A percentile compares a stretch with the other conserved stretches of the same genome.
These are phyloP conservation scores for Spergularia marina DNA, from an alignment of 148 eudicot species.

Conservation along the genomic window DNA sequence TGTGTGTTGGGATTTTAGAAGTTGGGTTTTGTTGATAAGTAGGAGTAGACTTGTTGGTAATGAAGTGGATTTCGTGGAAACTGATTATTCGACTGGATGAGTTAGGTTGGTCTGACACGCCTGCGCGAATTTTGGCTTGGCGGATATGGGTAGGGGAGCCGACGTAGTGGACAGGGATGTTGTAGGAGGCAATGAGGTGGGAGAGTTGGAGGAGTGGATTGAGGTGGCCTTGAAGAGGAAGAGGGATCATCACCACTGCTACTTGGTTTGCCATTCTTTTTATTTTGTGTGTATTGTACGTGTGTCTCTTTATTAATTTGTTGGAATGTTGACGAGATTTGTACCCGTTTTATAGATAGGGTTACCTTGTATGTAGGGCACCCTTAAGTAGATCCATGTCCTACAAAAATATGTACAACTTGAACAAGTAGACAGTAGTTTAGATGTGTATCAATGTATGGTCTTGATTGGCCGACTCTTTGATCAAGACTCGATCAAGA, in stretches of 20 bases:
- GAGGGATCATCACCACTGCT: constrained; percentile 41
- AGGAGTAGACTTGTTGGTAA: constrained; percentile 22
- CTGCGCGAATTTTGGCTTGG: constrained; percentile 39
- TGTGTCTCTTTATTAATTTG: background rate
- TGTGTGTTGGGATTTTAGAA: constrained; percentile 38
- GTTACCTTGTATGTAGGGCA: background rate
- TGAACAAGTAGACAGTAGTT: too few species aligned
- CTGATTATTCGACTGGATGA: constrained; percentile 35
- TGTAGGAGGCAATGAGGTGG: constrained; percentile 35
- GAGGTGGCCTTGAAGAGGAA: constrained; percentile 58
- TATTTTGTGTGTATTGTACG: background rate
- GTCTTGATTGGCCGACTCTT: too few species aligned
- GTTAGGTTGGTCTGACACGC: constrained; percentile 14
- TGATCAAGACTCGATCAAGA: too few species aligned
- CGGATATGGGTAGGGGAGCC: constrained; percentile 35
- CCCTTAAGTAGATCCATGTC: too few species aligned
- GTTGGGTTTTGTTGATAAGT: constrained; percentile 3
- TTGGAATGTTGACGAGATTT: background rate
- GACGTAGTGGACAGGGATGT: constrained; percentile 38
- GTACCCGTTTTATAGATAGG: background rate
- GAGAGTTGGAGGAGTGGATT: constrained; percentile 58
- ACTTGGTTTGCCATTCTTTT: constrained; percentile 14
- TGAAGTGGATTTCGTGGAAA: constrained; percentile 49
- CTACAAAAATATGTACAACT: too few species aligned
- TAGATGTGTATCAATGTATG: too few species aligned